phyloP scores from a whole-genome alignment of 75 land plant species.

The Selaginella tamariscina region DNA sequence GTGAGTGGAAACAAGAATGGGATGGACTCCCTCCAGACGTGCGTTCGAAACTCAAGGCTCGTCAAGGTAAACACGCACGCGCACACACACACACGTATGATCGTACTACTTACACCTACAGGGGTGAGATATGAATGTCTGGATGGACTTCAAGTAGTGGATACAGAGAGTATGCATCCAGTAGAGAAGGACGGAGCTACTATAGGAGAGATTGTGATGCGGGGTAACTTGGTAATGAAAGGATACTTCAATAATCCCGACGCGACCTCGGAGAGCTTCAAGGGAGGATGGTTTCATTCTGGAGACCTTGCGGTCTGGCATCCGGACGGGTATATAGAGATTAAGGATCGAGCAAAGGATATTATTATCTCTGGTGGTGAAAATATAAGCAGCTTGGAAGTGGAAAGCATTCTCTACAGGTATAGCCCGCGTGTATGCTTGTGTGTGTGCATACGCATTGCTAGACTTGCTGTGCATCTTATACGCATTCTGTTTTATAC shows the following conservation, averaged over 20 bases:
- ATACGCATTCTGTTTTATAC: no score
- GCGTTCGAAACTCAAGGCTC: neutral
- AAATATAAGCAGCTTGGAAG: slow-evolving; percentile 82
- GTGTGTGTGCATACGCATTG: no score
- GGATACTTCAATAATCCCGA: slow-evolving; percentile 88
- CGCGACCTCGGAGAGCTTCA: slow-evolving; percentile 62
- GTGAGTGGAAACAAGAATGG: slow-evolving; percentile 13
- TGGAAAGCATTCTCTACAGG: slow-evolving; percentile 48
- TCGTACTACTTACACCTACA: no score
- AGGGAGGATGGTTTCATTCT: slow-evolving; percentile 79
- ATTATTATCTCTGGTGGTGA: slow-evolving; percentile 91
- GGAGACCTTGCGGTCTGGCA: slow-evolving; percentile 83
- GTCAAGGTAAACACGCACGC: slow-evolving; percentile 7
- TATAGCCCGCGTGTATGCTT: no score
- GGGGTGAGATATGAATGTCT: neutral
- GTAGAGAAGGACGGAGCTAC: slow-evolving; percentile 70
- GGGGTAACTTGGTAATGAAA: slow-evolving; percentile 86
- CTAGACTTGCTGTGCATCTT: no score
- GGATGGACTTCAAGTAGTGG: slow-evolving; percentile 26
- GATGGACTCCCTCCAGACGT: neutral
- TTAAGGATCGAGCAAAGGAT: slow-evolving; percentile 82
- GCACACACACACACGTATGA: no score
- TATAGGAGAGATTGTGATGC: slow-evolving; percentile 71
- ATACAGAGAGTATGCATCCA: slow-evolving; percentile 37
- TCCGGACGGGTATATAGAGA: slow-evolving; percentile 77